Evolutionary conservation across 148 eudicot species (phyloP).

Genomic region (Polygonum aviculare): DNA sequence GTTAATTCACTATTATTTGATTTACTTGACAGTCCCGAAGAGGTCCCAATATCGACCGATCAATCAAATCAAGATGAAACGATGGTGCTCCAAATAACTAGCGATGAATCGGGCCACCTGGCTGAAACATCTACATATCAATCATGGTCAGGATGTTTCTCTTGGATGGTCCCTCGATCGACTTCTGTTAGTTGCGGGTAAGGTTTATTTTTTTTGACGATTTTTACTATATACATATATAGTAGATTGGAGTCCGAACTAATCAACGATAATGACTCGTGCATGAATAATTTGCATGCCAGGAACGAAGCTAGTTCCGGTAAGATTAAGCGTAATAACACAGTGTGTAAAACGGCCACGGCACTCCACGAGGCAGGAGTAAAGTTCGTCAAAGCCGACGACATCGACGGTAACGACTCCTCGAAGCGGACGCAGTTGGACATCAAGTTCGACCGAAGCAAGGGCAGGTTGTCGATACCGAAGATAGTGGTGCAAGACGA

Average conservation of each 20-base stretch:
- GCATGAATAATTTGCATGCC: neutral
- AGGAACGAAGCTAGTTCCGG: neutral
- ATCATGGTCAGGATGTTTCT: neutral
- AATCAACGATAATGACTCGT: neutral
- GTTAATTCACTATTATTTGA: too few species aligned
- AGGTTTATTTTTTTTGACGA: too few species aligned
- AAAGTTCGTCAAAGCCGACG: slow-evolving; percentile 4
- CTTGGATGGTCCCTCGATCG: neutral
- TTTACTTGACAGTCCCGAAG: too few species aligned
- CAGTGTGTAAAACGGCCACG: slow-evolving; percentile 5
- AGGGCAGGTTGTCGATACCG: slow-evolving; percentile 20
- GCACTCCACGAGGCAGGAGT: slow-evolving; percentile 22
- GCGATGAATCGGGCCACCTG: neutral
- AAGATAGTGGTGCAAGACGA: neutral
- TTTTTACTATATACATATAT: too few species aligned
- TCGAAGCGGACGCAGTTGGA: slow-evolving; percentile 1
- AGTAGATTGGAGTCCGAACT: neutral
- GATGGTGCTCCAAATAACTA: too few species aligned
- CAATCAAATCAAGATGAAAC: neutral
- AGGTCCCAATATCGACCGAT: too few species aligned
- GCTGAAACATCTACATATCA: neutral
- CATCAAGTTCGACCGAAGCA: neutral
- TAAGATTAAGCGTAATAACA: neutral
- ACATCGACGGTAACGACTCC: neutral
- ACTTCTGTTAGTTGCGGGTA: neutral